Percentiles rank a stretch among this genome's conserved stretches.
Evolutionary conservation across 2,329 filamentous ascomycete species (phyloP).

Genomic region (Epichloe aotearoae): DNA sequence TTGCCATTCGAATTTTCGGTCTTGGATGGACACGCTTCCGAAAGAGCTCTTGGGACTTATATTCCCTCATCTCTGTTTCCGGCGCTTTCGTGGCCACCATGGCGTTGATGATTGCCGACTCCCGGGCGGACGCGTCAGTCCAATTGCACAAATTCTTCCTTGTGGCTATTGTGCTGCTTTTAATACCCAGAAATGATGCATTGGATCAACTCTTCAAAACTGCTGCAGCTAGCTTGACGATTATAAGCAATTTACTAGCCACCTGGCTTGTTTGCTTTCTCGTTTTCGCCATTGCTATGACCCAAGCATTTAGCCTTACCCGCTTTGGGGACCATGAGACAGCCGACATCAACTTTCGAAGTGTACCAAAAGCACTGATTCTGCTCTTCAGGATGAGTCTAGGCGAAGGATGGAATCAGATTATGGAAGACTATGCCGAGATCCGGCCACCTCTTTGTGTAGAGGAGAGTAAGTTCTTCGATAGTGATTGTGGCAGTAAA

Average conservation of each 20-base stretch:
- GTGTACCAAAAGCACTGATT: constrained; percentile 85
- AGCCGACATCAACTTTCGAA: constrained; percentile 81
- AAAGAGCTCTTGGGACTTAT: constrained; percentile 90
- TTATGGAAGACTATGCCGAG: constrained; percentile 90
- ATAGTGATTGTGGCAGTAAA: constrained; percentile 85
- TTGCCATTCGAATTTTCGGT: constrained; percentile 71
- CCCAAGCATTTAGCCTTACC: constrained; percentile 89
- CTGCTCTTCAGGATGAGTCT: constrained; percentile 86
- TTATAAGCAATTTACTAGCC: constrained; percentile 81
- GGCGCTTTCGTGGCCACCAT: constrained; percentile 70
- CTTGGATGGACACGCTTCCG: constrained; percentile 87
- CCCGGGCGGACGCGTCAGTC: constrained; percentile 48
- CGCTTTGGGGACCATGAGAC: constrained; percentile 63
- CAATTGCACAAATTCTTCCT: constrained; percentile 90
- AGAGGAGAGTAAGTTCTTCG: constrained; percentile 55
- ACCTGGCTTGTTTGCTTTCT: constrained; percentile 97
- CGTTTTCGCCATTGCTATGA: constrained; percentile 91
- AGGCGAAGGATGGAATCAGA: constrained; percentile 89
- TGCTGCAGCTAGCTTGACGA: constrained; percentile 79
- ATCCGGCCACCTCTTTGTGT: constrained; percentile 75
- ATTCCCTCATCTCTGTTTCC: constrained; percentile 64
- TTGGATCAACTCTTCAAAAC: constrained; percentile 98
- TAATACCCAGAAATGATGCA: constrained; percentile 94
- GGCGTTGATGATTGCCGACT: constrained; percentile 56
- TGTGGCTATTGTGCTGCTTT: constrained; percentile 73